A percentile compares a stretch with the other conserved stretches of the same genome.
These are phyloP conservation scores for Zygnema cylindricum DNA, from an alignment of 139 green algal species.

Conservation along the genomic window DNA sequence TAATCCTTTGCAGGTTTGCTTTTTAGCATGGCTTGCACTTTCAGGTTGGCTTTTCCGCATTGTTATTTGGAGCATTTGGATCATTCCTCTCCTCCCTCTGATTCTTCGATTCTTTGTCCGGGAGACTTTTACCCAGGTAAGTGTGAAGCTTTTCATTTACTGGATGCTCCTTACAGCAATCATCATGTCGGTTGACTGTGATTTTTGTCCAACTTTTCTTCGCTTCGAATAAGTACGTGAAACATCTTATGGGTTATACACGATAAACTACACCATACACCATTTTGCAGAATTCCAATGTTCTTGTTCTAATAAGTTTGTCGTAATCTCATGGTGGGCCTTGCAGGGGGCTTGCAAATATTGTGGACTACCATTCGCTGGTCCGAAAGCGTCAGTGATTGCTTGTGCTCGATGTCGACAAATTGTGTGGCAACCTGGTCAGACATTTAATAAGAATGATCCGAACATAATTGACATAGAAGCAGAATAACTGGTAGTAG, in stretches of 20 bases:
- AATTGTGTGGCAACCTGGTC: conserved; percentile 25
- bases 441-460: neutral
- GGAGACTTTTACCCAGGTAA: neutral
- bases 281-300: too few species aligned
- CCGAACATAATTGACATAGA: conserved; percentile 29
- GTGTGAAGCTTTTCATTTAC: too few species aligned
- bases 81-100: neutral
- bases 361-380: conserved; percentile 12
- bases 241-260: too few species aligned
- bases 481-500: neutral
- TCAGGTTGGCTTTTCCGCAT: neutral
- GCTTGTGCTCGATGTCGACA: conserved; percentile 3
- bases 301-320: too few species aligned
- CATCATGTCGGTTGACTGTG: too few species aligned
- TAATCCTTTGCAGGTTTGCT: neutral
- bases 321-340: too few species aligned
- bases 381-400: conserved; percentile 14
- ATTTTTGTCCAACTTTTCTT: too few species aligned
- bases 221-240: too few species aligned
- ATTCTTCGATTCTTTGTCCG: neutral
- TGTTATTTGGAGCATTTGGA: neutral
- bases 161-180: too few species aligned
- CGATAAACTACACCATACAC: too few species aligned
- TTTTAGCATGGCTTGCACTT: neutral
- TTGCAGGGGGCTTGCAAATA: conserved; percentile 12